Base-by-base conservation (phyloP, 257 asterid species). In the Rehmannia glutinosa region DNA sequence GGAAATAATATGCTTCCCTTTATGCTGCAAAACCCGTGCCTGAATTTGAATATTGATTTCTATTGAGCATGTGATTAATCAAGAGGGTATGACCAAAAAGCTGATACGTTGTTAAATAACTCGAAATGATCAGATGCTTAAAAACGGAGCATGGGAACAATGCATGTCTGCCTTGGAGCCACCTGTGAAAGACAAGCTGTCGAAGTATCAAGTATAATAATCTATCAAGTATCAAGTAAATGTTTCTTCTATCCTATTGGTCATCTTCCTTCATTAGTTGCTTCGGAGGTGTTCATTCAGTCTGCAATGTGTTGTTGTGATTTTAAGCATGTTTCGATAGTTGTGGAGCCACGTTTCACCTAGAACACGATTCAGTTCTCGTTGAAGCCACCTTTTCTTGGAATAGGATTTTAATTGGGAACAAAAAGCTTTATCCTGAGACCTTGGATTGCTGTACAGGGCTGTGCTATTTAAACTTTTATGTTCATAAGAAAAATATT, bases 81-180 rank as follows among this genome's bases (percentile, higher is more conserved):
- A 7, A 10, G 41, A 50, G 17, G 27, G n/a, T 17, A 8, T 17
- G 28, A 28, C 45, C 43, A 39, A 42, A 16, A 39, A 60, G 35
- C 39, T 46, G 53, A 46, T 64, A 1, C 57, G 39, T 19, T 56
- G 47, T 15, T 49, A 25, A 50, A 38, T 20, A 15, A 20, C 10
- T 27, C 12, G 73, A 20, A 33, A 53, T 71, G 68, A 52, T 33
- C 92, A 93, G 98, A 87, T 93, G 95, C 95, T 93, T 38, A 74
- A 81, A 70, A 77, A 79, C 53, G 95, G 92, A 72, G 88, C 84
- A 33, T 93, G 98, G 98, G 97, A 93, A 62, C 98, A 88, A 59
- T 86, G 83, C 80, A 79, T 90, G 90, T 84, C 89, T 20, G 78
- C 88, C 20, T 78, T 93, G 89, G 97, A 90, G 81, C 90, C 94